Evolutionary conservation across 2,329 filamentous ascomycete species (phyloP).

Genomic region (Fonsecaea pedrosoi): DNA sequence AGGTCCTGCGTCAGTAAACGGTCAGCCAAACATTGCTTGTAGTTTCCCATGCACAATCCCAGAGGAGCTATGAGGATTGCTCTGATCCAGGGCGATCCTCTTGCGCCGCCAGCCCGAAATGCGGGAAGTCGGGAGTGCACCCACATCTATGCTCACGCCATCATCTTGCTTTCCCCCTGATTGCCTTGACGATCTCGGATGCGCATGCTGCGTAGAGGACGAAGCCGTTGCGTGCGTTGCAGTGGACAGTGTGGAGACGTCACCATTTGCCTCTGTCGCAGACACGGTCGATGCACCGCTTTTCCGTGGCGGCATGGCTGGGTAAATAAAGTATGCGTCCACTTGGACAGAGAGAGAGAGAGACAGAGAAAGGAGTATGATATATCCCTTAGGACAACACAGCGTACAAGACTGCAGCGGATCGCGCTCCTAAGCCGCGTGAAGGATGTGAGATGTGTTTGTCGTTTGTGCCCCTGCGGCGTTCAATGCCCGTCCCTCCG

Average conservation of each 20-base stretch:
- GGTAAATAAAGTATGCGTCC: background rate
- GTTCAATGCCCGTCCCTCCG: background rate
- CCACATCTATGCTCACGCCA: conserved; percentile 37
- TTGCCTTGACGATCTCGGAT: conserved; percentile 40
- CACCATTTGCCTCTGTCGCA: conserved; percentile 38
- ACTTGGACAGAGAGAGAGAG: background rate
- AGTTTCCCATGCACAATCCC: background rate
- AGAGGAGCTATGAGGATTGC: background rate
- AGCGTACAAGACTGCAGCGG: background rate
- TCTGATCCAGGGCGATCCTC: background rate
- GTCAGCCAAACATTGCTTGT: background rate
- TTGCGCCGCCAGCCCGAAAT: background rate
- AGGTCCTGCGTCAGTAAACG: conserved; percentile 57
- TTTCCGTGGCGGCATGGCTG: conserved; percentile 38
- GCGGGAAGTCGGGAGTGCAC: conserved; percentile 12
- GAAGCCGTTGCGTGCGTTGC: conserved; percentile 27
- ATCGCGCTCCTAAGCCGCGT: background rate
- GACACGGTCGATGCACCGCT: conserved; percentile 40
- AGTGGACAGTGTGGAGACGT: conserved; percentile 39
- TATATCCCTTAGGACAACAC: background rate
- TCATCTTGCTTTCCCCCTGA: conserved; percentile 32
- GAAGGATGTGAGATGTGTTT: background rate
- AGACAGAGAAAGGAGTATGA: background rate
- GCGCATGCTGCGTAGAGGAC: conserved; percentile 20
- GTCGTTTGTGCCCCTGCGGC: background rate